phyloP scores from a whole-genome alignment of 164 flowering plant species.

The Sextonia rubra region DNA sequence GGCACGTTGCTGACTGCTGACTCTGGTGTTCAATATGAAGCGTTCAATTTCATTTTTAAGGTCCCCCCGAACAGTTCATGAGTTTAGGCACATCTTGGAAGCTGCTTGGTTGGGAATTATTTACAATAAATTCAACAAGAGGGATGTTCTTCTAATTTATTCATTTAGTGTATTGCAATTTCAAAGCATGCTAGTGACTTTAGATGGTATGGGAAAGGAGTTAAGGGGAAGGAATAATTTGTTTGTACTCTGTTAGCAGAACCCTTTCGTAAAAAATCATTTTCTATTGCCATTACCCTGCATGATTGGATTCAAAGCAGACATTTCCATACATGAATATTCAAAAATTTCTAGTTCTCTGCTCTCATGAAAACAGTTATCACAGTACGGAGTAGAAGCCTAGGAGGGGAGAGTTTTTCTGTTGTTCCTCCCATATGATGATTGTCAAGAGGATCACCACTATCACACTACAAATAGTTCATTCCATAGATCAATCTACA shows the following conservation, averaged over 20 bases:
- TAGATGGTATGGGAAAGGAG: slow-evolving; percentile 20
- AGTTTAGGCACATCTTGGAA: too few relatives aligned
- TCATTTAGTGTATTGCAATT: slow-evolving; percentile 6
- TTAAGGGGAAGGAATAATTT: slow-evolving; percentile 21
- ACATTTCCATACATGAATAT: slow-evolving; percentile 2
- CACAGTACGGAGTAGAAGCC: too few relatives aligned
- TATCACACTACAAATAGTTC: too few relatives aligned
- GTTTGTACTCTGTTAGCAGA: slow-evolving; percentile 11
- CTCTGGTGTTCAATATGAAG: too few relatives aligned
- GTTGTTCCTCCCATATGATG: too few relatives aligned
- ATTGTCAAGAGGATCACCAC: too few relatives aligned
- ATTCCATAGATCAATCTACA: too few relatives aligned
- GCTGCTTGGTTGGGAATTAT: not conserved
- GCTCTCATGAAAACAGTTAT: not conserved
- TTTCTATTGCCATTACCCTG: slow-evolving; percentile 16
- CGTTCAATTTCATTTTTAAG: too few relatives aligned
- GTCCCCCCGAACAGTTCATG: too few relatives aligned
- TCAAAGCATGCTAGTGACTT: slow-evolving; percentile 40
- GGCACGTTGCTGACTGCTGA: too few relatives aligned
- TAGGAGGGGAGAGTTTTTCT: too few relatives aligned
- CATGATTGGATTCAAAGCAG: slow-evolving; percentile 18
- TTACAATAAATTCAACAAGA: not conserved
- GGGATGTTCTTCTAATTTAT: slow-evolving; percentile 11
- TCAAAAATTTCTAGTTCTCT: slow-evolving; percentile 4
- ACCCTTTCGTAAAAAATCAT: slow-evolving; percentile 19